Evolutionary conservation across 2,329 filamentous ascomycete species (phyloP), one percentile per base, ranked within the genome.

Genomic region (Colletotrichum orbiculare): DNA sequence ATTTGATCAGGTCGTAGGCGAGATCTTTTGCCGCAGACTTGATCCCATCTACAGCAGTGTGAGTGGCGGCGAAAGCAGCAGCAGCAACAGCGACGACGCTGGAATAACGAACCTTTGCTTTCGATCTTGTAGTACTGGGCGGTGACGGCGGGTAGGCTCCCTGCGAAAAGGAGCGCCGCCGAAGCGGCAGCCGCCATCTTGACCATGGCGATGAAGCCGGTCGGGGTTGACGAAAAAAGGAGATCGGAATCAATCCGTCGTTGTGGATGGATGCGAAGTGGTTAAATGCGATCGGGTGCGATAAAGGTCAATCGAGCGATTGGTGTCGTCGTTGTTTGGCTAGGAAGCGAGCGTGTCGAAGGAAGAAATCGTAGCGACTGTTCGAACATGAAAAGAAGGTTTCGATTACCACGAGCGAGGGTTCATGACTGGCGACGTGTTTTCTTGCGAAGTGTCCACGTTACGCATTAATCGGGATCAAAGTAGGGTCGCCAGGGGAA

Each of bases 1-100:
- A 82, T 12, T 77, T 70, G 74, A 86, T 81, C 13, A 85, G 75
- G 59, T 86, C 83, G 72, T 82, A 78, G 11, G 83, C 83, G 15
- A 86, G 78, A 10, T 76, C 77, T 46, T 76, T 73, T n/a, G 84
- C 82, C 0, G 82, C 78, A 3, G 75, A 54, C 48, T 78, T 81
- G 67, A 86, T 84, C 9, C 81, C 80, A 3, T 74, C 84, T 85
- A 45, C 2, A 12, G 17, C 4, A 17, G 43, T 56, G 52, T 65
- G 49, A 60, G 53, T 56, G 34, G 17, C 15, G 50, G 25, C 25
- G 49, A 25, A 25, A 25, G 25, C 25, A 5, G 4, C 25, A 25
- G 25, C 25, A 17, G 25, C 25, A 25, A 25, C 25, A 25, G 25
- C 25, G 25, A 25, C 25, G 25, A 5, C 5, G 13, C n/a, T n/a